Evolutionary conservation across 2,329 filamentous ascomycete genomes (phyloP), one percentile per base, ranked within the genome.

Genomic region (Sclerotinia minor): DNA sequence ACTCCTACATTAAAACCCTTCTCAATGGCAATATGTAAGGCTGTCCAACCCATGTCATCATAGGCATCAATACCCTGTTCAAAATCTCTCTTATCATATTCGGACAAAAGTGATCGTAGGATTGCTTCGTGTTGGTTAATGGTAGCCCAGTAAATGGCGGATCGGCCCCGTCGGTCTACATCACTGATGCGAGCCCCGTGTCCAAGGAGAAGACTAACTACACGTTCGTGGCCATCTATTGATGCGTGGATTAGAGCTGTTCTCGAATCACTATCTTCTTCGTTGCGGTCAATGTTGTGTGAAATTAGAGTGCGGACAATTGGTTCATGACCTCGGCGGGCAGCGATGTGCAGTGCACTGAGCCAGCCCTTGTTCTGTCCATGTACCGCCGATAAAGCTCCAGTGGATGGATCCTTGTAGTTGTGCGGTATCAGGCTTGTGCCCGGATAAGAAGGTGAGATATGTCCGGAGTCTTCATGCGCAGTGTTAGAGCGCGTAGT

Each of bases 11-110:
- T 47, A 38, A 65, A 63, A 41, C 67, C 64, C 55, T 71, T 69
- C 15, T 67, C 55, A 19, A 69, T 67, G 6, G 71, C 71, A 24
- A 72, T 65, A 15, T 66, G 45, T 17, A 72, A 44, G 3, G 71
- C 44, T 5, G 67, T 70, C 21, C 65, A 67, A 0, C 69, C 68
- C 58, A 71, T 72, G 5, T 60, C 45, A 49, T 72, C 71, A 19
- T 55, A 61, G 1, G 64, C 59, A 35, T 72, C 65, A 32, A 72
- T 49, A 2, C 26, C 26, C 29, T 55, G 58, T 13, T 49, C 44
- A 19, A 44, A 49, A 19, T 45, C 41, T 19, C 41, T 35, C 45
- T 29, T 32, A 9, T 32, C 45, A 7, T 47, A 17, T 17, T 32
- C 41, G 11, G 17, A 61, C 41, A 61, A 47, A n/a, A 61, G 58